Base-by-base conservation (phyloP, 306 rosid species). In the Echinosophora koreensis region DNA sequence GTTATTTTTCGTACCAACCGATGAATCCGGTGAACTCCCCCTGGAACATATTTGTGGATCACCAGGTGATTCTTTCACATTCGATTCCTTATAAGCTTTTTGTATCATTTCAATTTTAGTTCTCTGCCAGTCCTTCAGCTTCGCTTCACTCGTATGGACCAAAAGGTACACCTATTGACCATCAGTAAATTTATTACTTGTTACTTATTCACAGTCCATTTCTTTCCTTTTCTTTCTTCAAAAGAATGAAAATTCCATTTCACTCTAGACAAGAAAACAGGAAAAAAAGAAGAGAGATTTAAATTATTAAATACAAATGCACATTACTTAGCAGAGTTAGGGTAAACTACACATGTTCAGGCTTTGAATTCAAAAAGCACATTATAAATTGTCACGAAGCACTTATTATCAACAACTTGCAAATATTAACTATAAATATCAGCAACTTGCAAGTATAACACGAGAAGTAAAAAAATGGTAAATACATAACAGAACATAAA, bases 131-230 rank as follows among this genome's bases (percentile, higher is more conserved):
- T 81, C 90, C 81, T 88, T 79, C 77, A 57, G 71, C 89, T 87
- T 92, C 77, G 86, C 88, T 82, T 82, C 89, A 79, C 85, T 84
- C 55, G 89, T 79, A 89, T 95, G 97, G 76, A 95, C 96, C 88
- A 92, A 88, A 71, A 95, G 90, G 82, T 92, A 92, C 50, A 92
- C 97, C 99, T 95, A 85, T 81, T 57, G 76, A 70, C 80, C 82
- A 73, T 17, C 50, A 15, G 68, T 39, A 35, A 74, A 76, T 79
- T 73, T 17, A 16, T 57, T 74, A 71, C 80, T 81, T 61, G 74
- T 83, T 73, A 76, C 13, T 73, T 47, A 73, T 69, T 71, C 47
- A 55, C 17, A 41, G 15, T 47, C 62, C 44, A 32, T 32, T 56
- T 71, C 16, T 37, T 63, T 58, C 62, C 66, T 41, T 73, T 50